Percentiles rank a stretch among this genome's conserved stretches.
These are phyloP conservation scores for Glonium stellatum DNA, from an alignment of 495 filamentous ascomycete genomes.

Conservation along the genomic window DNA sequence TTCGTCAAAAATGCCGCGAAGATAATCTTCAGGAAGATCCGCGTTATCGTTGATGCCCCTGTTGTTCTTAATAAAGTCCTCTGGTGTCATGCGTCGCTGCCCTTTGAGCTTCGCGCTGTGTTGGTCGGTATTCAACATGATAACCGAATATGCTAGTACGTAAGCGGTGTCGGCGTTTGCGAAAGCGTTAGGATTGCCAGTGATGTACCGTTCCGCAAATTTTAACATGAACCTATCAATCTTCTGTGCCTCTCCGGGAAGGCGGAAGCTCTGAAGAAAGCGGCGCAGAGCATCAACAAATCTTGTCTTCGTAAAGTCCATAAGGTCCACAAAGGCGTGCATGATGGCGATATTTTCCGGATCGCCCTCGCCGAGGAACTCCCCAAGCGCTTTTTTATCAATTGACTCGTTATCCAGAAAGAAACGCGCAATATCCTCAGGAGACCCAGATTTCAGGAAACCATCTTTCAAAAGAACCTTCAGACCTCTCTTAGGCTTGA, in stretches of 20 bases:
- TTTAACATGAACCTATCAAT: constrained; percentile 99
- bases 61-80: constrained; percentile 99
- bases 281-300: constrained; percentile 88
- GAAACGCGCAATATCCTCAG: constrained; percentile 81
- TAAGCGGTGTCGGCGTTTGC: constrained; percentile 98
- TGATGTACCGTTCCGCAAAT: constrained; percentile 92
- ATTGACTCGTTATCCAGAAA: constrained; percentile 65
- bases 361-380: constrained; percentile 92
- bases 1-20: constrained; percentile 82
- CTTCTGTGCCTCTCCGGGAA: constrained; percentile 96
- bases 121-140: constrained; percentile 63
- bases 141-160: constrained; percentile 90
- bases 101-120: constrained; percentile 82
- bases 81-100: constrained; percentile 71
- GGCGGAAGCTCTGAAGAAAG: constrained; percentile 89
- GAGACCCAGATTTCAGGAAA: constrained; percentile 69
- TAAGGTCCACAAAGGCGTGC: constrained; percentile 93
- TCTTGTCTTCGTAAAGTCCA: constrained; percentile 89
- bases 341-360: constrained; percentile 89
- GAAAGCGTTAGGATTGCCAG: constrained; percentile 92
- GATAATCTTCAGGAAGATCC: constrained; percentile 88
- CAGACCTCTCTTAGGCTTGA: constrained; percentile 92
- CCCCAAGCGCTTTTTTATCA: constrained; percentile 86
- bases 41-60: constrained; percentile 95
- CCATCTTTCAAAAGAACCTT: constrained; percentile 74